Conservation (phyloP, 2,329 filamentous ascomycete species). For the Aspergillus sp. region DNA sequence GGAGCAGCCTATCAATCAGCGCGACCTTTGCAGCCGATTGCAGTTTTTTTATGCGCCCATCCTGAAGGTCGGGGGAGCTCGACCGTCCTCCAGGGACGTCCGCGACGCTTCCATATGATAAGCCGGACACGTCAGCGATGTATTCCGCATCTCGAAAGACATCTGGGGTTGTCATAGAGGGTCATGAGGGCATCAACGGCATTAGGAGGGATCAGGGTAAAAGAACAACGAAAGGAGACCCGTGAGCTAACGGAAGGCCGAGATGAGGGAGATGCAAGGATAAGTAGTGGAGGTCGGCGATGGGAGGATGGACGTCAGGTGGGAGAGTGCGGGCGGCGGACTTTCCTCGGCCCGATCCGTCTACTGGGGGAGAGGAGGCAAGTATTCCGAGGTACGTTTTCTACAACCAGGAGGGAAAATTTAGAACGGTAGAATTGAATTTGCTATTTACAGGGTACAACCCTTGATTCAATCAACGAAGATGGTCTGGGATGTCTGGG, state of each 20-base stretch:
- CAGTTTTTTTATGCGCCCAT: slow-evolving; percentile 32
- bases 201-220: slow-evolving; percentile 5
- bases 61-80: slow-evolving; percentile 17
- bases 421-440: not conserved
- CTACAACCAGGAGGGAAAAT: not conserved
- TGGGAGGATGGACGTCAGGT: slow-evolving; percentile 2
- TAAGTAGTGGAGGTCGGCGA: not conserved
- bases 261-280: not conserved
- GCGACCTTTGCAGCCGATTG: slow-evolving; percentile 43
- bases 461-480: slow-evolving; percentile 66
- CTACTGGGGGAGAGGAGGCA: not conserved
- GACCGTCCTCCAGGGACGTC: slow-evolving; percentile 15
- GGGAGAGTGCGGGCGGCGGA: slow-evolving; percentile 9
- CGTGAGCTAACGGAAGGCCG: not conserved
- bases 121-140: slow-evolving; percentile 46
- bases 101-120: slow-evolving; percentile 31
- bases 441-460: not conserved
- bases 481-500: slow-evolving; percentile 78
- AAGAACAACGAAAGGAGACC: slow-evolving; percentile 5
- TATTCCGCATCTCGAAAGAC: slow-evolving; percentile 48
- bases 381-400: not conserved
- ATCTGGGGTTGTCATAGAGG: slow-evolving; percentile 49
- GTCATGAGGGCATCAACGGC: slow-evolving; percentile 40
- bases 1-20: slow-evolving; percentile 56
- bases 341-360: slow-evolving; percentile 20